A percentile compares a stretch with the other conserved stretches of the same genome.
Evolutionary conservation across 306 rosid species (phyloP).

Genomic region (Quercus suber): DNA sequence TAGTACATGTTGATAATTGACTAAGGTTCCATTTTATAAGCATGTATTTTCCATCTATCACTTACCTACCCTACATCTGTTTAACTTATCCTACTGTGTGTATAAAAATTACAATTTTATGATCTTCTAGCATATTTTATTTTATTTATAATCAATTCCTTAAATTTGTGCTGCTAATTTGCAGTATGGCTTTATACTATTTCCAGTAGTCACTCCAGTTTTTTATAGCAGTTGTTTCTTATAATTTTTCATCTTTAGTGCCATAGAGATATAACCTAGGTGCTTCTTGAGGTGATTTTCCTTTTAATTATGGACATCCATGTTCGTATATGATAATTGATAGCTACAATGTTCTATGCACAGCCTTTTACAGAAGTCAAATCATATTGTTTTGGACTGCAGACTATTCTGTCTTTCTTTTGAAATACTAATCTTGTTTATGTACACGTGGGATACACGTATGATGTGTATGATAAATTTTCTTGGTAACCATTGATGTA

Average conservation of each 20-base stretch:
- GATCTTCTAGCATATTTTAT: no score
- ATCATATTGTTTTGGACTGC: neutral
- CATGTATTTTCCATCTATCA: no score
- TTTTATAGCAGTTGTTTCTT: constrained; percentile 13
- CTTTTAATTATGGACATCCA: constrained; percentile 6
- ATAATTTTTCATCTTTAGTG: neutral
- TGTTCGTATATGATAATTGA: neutral
- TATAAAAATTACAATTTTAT: no score
- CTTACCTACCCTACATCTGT: no score
- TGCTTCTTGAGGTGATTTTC: constrained; percentile 5
- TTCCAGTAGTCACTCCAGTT: constrained; percentile 5
- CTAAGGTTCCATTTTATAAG: no score
- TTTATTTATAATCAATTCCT: neutral
- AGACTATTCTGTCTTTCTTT: neutral
- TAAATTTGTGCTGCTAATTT: constrained; percentile 1
- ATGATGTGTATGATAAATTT: neutral
- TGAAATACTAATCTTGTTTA: neutral
- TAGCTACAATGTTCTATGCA: neutral
- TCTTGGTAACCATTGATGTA: neutral
- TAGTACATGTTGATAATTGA: no score
- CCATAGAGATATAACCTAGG: neutral
- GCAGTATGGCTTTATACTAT: constrained; percentile 14
- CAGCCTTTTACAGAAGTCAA: neutral
- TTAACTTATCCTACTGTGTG: no score
- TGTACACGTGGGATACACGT: neutral